These are phyloP conservation scores for Trichoderma brevicompactum DNA, from an alignment of 2,329 filamentous ascomycete genomes.

Conservation along the genomic window DNA sequence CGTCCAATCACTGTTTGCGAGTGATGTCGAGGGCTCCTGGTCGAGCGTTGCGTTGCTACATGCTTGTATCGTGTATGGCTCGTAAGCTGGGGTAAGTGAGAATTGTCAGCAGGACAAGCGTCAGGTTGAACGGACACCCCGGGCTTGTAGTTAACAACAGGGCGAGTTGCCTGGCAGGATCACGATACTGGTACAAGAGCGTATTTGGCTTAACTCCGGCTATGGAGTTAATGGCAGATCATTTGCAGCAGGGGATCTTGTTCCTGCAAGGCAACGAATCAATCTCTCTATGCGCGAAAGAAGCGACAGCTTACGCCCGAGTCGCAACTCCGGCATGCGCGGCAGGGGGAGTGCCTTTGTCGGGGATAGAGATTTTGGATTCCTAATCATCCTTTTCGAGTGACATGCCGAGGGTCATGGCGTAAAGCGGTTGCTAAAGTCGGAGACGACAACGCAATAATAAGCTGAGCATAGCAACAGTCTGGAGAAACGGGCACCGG, in stretches of 20 bases:
- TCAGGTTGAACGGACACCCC: background rate
- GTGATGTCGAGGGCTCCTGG: background rate
- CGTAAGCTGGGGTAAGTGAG: background rate
- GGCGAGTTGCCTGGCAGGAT: background rate
- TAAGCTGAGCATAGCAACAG: conserved; percentile 22
- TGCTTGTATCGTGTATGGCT: background rate
- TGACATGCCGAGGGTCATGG: conserved; percentile 4
- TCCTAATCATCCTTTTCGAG: background rate
- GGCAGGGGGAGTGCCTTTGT: background rate
- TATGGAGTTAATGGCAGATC: background rate
- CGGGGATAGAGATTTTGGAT: background rate
- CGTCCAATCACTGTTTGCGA: background rate
- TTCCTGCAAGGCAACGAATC: background rate
- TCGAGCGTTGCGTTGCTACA: background rate
- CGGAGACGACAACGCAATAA: background rate
- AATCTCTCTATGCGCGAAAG: background rate
- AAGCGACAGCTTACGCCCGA: background rate
- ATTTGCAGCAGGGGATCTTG: background rate
- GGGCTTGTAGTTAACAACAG: background rate
- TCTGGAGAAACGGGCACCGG: background rate
- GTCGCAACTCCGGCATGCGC: background rate
- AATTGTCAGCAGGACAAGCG: background rate
- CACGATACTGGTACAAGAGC: background rate
- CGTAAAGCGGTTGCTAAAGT: background rate
- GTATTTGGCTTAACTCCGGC: background rate